Base-by-base conservation (phyloP, 2,329 filamentous ascomycete genomes). In the Pestalotiopsis sp. region DNA sequence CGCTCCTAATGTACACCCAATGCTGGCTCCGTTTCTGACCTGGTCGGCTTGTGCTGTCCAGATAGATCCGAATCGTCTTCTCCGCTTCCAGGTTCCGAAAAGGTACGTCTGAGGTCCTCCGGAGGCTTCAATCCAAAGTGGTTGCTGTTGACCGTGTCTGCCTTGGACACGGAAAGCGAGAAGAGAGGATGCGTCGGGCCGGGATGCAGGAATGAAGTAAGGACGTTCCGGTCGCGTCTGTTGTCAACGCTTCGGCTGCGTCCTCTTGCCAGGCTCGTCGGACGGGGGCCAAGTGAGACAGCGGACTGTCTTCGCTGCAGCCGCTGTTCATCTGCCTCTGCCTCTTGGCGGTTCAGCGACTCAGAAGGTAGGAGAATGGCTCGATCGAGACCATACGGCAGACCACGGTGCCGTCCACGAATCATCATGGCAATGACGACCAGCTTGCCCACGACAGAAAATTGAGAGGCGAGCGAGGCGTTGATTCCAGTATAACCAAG, bases 401-500 rank as follows among this genome's bases (percentile, higher is more conserved):
- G 80, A 66, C 89, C 90, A 75, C 90, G 88, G 73, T 92, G 90
- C 2, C 90, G 86, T 5, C 90, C 90, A 77, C 90, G 89, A 67
- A 92, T 86, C 79, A 90, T 87, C 88, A 91, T 91, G 38, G 88
- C 88, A 67, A 91, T 85, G 65, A 92, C 88, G 71, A 92, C 85
- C 1, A 92, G 84, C 75, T 92, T 92, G 79, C 76, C 94, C 78
- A 97, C 79, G 0, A 90, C 86, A 13, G 86, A 88, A 78, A 99
- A 98, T 73, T 98, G 89, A 0, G 88, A 91, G 39, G 89, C 94
- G 71, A 99, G 94, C 0, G 92, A 94, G 0, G 94, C 87, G 78
- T 97, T 92, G 77, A 89, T 85, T 22, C 81, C 83, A 0, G 92
- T 85, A 70, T 95, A 97, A 5, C 96, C 96, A 17, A 99, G 85